Evolutionary conservation across 176 grass and related monocot species (phyloP), one percentile per base, ranked within the genome.

Genomic region (Aegilops tauschii): DNA sequence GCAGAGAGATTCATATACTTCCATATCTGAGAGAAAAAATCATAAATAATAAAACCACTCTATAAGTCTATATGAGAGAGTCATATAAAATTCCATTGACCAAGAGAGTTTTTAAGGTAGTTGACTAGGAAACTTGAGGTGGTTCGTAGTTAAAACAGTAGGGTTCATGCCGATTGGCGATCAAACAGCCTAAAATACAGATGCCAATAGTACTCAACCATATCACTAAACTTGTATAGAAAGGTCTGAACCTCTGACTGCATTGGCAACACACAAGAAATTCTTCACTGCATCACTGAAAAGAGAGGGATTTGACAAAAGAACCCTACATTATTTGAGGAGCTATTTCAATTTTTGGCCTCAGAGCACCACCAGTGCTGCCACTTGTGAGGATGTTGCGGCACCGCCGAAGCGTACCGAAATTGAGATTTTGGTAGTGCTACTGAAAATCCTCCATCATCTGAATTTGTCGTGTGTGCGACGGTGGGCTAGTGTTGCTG

Each of bases 71-170:
- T 29, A 78, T 79, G 37, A 72, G 17, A 86, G 69, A 82, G 56
- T 12, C 12, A 23, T 79, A 80, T 34, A 65, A 83, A 80, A 65
- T 42, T 13, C 8, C 63, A 90, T 86, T 76, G 35, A 67, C 13
- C 23, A 79, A 12, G 18, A 44, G 25, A 80, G 27, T 27, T 75
- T 50, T 50, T 18, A 50, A 75, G 72, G 72, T 1, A 17, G 25
- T 86, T 76, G 20, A 75, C 35, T 17, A 80, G 17, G 36, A 59
- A 34, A 80, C 36, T 27, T 62, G 50, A 49, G 56, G 44, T 54
- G 30, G 8, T 50, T 44, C 35, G 34, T 29, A 36, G 52, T 73
- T 36, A 61, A 69, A 58, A 42, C 67, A 45, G 20, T 36, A 28
- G 40, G 37, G 16, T 82, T 71, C 29, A 76, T 45, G 76, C 59